Conservation (phyloP, 768 basidiomycete genomes). For the Tulasnella sp. region DNA sequence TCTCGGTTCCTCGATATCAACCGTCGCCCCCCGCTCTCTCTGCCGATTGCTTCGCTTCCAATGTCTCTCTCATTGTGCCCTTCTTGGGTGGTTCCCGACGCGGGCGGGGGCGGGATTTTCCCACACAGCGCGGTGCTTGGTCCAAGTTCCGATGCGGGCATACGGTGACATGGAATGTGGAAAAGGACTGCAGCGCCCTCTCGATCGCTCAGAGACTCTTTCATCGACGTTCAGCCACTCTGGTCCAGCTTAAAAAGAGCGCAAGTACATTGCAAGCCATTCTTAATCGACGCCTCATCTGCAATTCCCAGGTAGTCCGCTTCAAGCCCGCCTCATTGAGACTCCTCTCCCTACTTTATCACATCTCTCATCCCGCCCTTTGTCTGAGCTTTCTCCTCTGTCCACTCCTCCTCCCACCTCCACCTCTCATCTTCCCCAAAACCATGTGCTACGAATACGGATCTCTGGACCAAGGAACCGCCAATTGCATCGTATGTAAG, state of each 20-base stretch:
- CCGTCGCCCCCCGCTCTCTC: neutral
- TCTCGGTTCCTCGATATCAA: neutral
- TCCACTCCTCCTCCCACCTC: neutral
- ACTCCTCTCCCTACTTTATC: constrained; percentile 14
- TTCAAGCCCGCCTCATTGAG: neutral
- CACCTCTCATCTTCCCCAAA: neutral
- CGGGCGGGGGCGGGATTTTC: neutral
- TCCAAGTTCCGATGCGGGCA: neutral
- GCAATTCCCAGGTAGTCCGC: neutral
- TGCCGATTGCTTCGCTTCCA: neutral
- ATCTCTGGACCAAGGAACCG: constrained; percentile 11
- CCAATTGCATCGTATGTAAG: constrained; percentile 18
- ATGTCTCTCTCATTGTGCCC: neutral
- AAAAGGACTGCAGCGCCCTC: neutral
- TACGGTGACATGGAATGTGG: neutral
- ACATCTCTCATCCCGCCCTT: constrained; percentile 12
- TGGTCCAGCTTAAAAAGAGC: neutral
- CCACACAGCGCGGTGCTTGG: neutral
- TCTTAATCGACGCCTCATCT: constrained; percentile 8
- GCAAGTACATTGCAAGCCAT: neutral
- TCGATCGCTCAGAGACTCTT: neutral
- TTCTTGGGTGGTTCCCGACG: neutral
- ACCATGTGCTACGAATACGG: constrained; percentile 19
- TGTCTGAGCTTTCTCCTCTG: constrained; percentile 1
- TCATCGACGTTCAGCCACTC: neutral